Evolutionary conservation across 2,329 filamentous ascomycete genomes (phyloP).

Genomic region (Nothopassalora personata): DNA sequence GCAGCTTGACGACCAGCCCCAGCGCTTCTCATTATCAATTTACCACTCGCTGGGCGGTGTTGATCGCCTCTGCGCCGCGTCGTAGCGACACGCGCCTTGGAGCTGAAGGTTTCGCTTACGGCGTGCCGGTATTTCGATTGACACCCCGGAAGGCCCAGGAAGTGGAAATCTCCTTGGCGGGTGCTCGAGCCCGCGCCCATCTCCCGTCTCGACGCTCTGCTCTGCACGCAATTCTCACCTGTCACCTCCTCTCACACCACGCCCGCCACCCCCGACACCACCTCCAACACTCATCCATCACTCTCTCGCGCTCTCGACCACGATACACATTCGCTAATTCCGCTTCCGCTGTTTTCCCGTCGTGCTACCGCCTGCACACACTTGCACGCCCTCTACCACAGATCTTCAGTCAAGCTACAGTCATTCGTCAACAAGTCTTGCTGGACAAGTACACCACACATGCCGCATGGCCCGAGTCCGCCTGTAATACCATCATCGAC

Average conservation of each 20-base stretch:
- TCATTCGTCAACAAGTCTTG: neutral
- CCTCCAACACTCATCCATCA: neutral
- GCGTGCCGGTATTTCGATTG: too few species aligned
- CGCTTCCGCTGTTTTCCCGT: neutral
- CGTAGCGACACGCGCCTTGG: too few species aligned
- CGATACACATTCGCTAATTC: neutral
- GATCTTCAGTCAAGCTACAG: neutral
- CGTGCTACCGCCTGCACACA: neutral
- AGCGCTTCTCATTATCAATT: too few species aligned
- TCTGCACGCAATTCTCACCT: neutral
- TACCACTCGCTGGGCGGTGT: too few species aligned
- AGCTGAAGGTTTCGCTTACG: too few species aligned
- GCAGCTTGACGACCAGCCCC: neutral
- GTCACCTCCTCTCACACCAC: neutral
- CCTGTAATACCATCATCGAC: neutral
- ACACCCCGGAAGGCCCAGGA: too few species aligned
- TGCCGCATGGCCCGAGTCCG: neutral
- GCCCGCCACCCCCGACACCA: neutral
- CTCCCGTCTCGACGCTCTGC: too few species aligned
- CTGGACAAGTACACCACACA: neutral
- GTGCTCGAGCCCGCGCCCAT: too few species aligned
- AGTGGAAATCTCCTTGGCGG: too few species aligned
- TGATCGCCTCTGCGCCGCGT: too few species aligned
- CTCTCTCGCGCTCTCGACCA: neutral
- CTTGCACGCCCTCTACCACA: neutral